These are phyloP conservation scores for Metschnikowia cubensis DNA, from an alignment of 805 yeast species.

Conservation along the genomic window DNA sequence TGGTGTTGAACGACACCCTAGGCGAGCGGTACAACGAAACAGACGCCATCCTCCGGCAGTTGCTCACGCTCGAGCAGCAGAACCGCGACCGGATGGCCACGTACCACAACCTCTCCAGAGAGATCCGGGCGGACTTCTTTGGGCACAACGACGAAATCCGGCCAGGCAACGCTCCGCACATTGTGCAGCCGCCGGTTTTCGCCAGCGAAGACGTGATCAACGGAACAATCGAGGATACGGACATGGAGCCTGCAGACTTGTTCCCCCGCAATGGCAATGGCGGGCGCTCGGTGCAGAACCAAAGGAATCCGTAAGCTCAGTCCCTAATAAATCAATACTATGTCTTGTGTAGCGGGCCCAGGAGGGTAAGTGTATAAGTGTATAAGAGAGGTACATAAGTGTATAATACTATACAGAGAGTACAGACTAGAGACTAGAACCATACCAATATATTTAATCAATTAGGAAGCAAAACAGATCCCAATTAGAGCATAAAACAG, in stretches of 20 bases:
- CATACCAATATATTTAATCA: no score
- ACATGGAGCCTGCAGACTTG: slow-evolving; percentile 28
- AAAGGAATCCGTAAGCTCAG: background rate
- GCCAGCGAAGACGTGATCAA: slow-evolving; percentile 20
- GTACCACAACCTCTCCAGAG: slow-evolving; percentile 11
- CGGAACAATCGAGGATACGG: slow-evolving; percentile 28
- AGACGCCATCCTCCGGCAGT: slow-evolving; percentile 16
- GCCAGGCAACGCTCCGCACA: slow-evolving; percentile 39
- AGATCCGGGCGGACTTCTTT: slow-evolving; percentile 6
- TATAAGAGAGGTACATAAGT: no score
- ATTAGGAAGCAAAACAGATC: no score
- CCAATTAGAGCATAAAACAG: no score
- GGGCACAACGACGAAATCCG: slow-evolving; percentile 8
- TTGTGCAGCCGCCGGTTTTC: slow-evolving; percentile 40
- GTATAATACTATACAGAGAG: no score
- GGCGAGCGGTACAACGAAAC: slow-evolving; percentile 12
- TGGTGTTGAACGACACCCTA: slow-evolving; percentile 2
- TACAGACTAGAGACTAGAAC: no score
- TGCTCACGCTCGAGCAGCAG: slow-evolving; percentile 15
- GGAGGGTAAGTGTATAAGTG: no score
- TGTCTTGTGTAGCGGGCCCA: no score
- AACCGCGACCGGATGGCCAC: slow-evolving; percentile 13
- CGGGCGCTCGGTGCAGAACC: background rate
- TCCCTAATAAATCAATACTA: no score
- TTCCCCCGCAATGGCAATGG: slow-evolving; percentile 17